A percentile compares a stretch with the other conserved stretches of the same genome.
phyloP scores from a whole-genome alignment of 306 rosid species.

The Fragaria nilgerrensis region DNA sequence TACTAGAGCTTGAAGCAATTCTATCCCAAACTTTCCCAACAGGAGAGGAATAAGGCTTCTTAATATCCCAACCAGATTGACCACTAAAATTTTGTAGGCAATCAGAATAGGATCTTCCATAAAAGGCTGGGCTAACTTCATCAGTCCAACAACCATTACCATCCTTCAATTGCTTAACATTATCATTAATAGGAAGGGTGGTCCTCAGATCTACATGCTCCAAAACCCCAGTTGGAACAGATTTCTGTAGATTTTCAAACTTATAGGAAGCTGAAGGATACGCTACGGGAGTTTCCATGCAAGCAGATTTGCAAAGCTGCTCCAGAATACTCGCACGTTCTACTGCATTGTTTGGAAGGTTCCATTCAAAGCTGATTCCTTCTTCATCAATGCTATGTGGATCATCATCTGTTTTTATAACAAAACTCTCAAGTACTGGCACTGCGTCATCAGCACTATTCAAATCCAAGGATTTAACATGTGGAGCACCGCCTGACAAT shows the following conservation, averaged over 20 bases:
- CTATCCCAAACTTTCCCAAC: conserved; percentile 73
- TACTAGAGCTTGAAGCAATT: conserved; percentile 45
- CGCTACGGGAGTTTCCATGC: conserved; percentile 51
- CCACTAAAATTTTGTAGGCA: conserved; percentile 31
- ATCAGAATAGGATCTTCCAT: conserved; percentile 56
- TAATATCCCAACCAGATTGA: conserved; percentile 38
- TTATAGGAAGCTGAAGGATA: conserved; percentile 46
- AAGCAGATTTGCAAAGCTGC: conserved; percentile 57
- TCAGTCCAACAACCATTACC: conserved; percentile 21
- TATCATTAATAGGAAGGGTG: conserved; percentile 35
- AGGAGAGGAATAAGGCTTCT: conserved; percentile 50
- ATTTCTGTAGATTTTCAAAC: conserved; percentile 33
- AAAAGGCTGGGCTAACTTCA: conserved; percentile 22
- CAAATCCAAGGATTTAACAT: conserved; percentile 35
- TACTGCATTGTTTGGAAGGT: conserved; percentile 36
- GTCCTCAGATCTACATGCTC: conserved; percentile 48
- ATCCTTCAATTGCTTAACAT: conserved; percentile 19
- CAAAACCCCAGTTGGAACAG: conserved; percentile 72
- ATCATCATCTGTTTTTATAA: conserved; percentile 53
- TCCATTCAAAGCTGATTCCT: conserved; percentile 41
- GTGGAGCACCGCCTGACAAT: conserved; percentile 40
- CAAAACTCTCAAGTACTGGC: conserved; percentile 75
- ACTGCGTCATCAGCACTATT: conserved; percentile 38
- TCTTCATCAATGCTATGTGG: conserved; percentile 43
- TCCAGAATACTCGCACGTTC: conserved; percentile 52